Percentiles rank a stretch among this genome's conserved stretches.
phyloP scores from a whole-genome alignment of 2,329 filamentous ascomycete species.

The Fusarium sp. region DNA sequence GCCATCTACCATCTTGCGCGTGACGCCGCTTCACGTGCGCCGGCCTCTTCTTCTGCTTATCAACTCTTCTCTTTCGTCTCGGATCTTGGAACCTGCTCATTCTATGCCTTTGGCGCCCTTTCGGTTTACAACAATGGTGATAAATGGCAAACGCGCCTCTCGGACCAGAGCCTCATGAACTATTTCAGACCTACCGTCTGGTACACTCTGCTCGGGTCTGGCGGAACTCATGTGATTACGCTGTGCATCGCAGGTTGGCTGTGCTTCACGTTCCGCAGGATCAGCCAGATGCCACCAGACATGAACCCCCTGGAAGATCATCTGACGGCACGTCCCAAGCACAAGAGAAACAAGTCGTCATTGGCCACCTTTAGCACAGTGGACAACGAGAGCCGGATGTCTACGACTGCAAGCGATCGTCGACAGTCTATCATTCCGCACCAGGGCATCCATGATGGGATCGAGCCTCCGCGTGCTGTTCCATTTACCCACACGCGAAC shows the following conservation, averaged over 20 bases:
- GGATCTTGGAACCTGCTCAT: slow-evolving; percentile 69
- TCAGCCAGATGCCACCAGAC: slow-evolving; percentile 85
- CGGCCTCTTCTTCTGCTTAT: slow-evolving; percentile 87
- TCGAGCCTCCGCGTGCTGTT: slow-evolving; percentile 66
- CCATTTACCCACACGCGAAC: slow-evolving; percentile 85
- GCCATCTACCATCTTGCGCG: slow-evolving; percentile 83
- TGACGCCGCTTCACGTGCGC: slow-evolving; percentile 76
- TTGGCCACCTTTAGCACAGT: slow-evolving; percentile 59
- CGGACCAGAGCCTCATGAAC: slow-evolving; percentile 64
- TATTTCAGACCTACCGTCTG: slow-evolving; percentile 76
- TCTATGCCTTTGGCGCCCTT: slow-evolving; percentile 68
- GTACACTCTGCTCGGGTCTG: slow-evolving; percentile 72
- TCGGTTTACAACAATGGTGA: slow-evolving; percentile 57
- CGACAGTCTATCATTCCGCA: slow-evolving; percentile 58
- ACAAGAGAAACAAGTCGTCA: slow-evolving; percentile 80
- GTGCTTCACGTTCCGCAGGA: slow-evolving; percentile 82
- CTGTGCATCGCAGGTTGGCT: slow-evolving; percentile 80
- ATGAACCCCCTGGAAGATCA: slow-evolving; percentile 95
- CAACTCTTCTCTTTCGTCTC: slow-evolving; percentile 83
- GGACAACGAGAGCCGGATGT: slow-evolving; percentile 70
- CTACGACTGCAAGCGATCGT: slow-evolving; percentile 56
- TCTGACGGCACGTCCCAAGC: slow-evolving; percentile 76
- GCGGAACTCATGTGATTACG: slow-evolving; percentile 77
- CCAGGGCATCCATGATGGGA: slow-evolving; percentile 58
- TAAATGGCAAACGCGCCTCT: slow-evolving; percentile 77